Base-by-base conservation (phyloP, 106 monocot genomes). In the Acorus calamus region DNA sequence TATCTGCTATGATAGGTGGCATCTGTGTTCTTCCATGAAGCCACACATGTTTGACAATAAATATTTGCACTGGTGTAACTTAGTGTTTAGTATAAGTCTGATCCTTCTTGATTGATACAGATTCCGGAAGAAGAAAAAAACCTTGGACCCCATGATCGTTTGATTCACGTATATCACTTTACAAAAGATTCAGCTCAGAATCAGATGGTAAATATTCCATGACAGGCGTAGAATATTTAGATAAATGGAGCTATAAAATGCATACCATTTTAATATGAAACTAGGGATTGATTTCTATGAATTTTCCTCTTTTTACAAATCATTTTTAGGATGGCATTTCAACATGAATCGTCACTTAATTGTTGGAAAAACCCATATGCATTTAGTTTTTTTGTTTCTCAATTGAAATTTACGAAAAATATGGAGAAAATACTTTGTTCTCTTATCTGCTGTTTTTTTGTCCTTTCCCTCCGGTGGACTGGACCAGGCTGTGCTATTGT, bases 121-220 rank as follows among this genome's bases (percentile, higher is more conserved):
- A 81, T 98, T 57, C 98, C 88, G 55, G 98, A 98, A 70, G 98
- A 98, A 56, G 98, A 98, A 78, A 98, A 98, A 57, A 92, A 83
- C 13, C 80, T 98, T 60, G 92, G 85, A 44, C 81, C 87, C 45
- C 76, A 85, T 11, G 98, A 98, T 81, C 87, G 87, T 13, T 79
- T 98, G 74, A 98, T 98, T 81, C 98, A 98, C 71, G 98, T 98
- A 14, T 98, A 92, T 56, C 98, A 98, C 56, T 92, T 98, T 70
- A 91, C 74, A 54, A 92, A 77, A 71, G 98, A 98, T 75, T 62
- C 80, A 7, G 71, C 69, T 66, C 98, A 85, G 73, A 98, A 77
- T 77, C 85, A 85, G 62, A 73, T 69, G 79, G 88, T 92, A 86
- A 71, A 64, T 28, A 28, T 28, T 28, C 28, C 28, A 28, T 28